These are phyloP conservation scores for Jamesozyma spencerorum DNA, from an alignment of 805 yeast species.

Conservation along the genomic window DNA sequence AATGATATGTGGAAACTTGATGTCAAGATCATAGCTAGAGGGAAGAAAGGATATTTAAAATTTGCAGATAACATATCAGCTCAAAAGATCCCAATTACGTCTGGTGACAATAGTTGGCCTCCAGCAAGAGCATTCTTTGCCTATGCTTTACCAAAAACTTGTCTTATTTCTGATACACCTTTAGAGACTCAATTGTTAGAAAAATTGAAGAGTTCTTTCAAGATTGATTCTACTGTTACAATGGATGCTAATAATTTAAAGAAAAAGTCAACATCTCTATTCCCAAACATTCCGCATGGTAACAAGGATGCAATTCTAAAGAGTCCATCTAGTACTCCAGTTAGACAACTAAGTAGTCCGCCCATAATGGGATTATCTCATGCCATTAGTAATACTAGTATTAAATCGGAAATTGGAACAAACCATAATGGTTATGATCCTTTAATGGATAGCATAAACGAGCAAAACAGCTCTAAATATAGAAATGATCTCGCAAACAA, in stretches of 20 bases:
- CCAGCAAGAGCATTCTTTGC: constrained; percentile 32
- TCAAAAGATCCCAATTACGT: constrained; percentile 17
- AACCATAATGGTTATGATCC: background rate
- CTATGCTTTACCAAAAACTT: constrained; percentile 19
- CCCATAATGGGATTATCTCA: background rate
- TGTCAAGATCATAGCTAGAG: constrained; percentile 30
- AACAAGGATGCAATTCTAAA: constrained; percentile 3
- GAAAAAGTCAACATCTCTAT: constrained; percentile 7
- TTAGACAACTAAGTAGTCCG: background rate
- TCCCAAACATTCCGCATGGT: constrained; percentile 15
- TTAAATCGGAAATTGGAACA: background rate
- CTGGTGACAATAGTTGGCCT: constrained; percentile 22
- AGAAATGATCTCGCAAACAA: background rate
- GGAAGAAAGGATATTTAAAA: constrained; percentile 29
- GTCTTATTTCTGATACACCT: constrained; percentile 7
- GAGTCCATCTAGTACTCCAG: background rate
- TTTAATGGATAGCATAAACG: background rate
- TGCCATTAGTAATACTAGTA: background rate
- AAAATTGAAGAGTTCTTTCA: constrained; percentile 16
- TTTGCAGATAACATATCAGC: constrained; percentile 33
- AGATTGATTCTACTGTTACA: constrained; percentile 7
- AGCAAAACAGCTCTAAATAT: background rate
- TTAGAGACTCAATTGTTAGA: constrained; percentile 13
- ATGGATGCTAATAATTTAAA: background rate
- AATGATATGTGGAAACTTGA: constrained; percentile 37